A percentile compares a stretch with the other conserved stretches of the same genome.
Evolutionary conservation across 2,329 filamentous ascomycete species (phyloP).

Genomic region (Exophiala sideris): DNA sequence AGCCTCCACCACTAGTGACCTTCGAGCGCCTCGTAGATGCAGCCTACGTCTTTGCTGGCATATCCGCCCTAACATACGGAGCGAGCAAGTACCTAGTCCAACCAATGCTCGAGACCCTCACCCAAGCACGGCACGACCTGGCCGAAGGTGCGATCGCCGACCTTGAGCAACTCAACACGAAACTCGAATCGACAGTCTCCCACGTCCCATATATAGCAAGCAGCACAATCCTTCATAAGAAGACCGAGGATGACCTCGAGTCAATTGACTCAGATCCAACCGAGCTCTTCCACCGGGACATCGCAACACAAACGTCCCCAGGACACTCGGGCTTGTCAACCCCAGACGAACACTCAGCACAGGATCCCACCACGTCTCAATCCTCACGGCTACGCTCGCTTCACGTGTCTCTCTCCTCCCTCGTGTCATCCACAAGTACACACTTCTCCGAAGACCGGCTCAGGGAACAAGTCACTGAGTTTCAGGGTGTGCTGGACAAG

Average conservation of each 20-base stretch:
- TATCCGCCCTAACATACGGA: slow-evolving; percentile 56
- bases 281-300: slow-evolving; percentile 62
- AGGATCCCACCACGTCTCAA: slow-evolving; percentile 23
- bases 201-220: slow-evolving; percentile 43
- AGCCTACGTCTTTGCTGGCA: slow-evolving; percentile 54
- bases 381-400: slow-evolving; percentile 40
- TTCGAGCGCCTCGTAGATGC: slow-evolving; percentile 55
- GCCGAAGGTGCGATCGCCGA: slow-evolving; percentile 50
- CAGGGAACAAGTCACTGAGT: slow-evolving; percentile 14
- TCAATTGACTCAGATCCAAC: slow-evolving; percentile 57
- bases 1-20: slow-evolving; percentile 60
- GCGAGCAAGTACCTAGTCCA: slow-evolving; percentile 24
- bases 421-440: slow-evolving; percentile 46
- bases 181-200: slow-evolving; percentile 52
- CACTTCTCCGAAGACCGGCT: slow-evolving; percentile 33
- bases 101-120: slow-evolving; percentile 37
- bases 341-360: slow-evolving; percentile 3
- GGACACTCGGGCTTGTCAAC: slow-evolving; percentile 37
- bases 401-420: slow-evolving; percentile 50
- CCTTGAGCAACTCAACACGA: slow-evolving; percentile 54
- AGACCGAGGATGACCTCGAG: slow-evolving; percentile 45
- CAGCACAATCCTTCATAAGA: slow-evolving; percentile 13
- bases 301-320: slow-evolving; percentile 60
- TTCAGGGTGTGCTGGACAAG: slow-evolving; percentile 23
- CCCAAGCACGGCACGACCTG: slow-evolving; percentile 56